These are phyloP conservation scores for Thuja plicata DNA, from an alignment of 83 land plant genomes.

Conservation along the genomic window DNA sequence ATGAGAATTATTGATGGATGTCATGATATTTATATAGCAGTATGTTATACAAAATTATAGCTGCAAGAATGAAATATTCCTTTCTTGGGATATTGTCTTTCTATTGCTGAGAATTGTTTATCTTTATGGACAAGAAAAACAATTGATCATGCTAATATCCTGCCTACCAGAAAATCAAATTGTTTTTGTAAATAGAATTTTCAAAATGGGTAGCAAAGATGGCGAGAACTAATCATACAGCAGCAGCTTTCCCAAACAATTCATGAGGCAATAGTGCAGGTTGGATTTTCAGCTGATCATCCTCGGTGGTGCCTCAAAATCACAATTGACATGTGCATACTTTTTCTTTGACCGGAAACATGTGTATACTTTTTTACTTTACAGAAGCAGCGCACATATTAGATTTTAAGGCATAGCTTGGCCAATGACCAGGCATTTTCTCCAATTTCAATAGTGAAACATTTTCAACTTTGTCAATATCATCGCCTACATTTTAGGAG, in stretches of 20 bases:
- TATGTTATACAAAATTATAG: background rate
- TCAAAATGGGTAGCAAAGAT: background rate
- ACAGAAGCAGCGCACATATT: background rate
- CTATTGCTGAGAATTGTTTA: background rate
- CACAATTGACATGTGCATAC: background rate
- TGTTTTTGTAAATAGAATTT: background rate
- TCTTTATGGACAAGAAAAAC: background rate
- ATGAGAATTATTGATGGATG: background rate
- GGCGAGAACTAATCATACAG: background rate
- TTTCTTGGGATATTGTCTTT: background rate
- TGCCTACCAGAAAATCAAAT: background rate
- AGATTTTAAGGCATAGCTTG: background rate
- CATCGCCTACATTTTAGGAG: background rate
- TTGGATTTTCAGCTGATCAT: background rate
- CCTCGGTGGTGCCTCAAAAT: background rate
- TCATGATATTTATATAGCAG: slow-evolving; percentile 2
- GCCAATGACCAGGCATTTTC: background rate
- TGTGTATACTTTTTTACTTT: background rate
- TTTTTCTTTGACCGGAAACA: background rate
- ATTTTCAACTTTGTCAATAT: background rate
- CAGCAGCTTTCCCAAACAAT: background rate
- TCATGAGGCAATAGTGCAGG: background rate
- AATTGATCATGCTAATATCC: background rate
- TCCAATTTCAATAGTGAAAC: background rate
- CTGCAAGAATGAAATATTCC: background rate